phyloP scores from a whole-genome alignment of 805 yeast species.

The Saccharomycopsis guyanensis region DNA sequence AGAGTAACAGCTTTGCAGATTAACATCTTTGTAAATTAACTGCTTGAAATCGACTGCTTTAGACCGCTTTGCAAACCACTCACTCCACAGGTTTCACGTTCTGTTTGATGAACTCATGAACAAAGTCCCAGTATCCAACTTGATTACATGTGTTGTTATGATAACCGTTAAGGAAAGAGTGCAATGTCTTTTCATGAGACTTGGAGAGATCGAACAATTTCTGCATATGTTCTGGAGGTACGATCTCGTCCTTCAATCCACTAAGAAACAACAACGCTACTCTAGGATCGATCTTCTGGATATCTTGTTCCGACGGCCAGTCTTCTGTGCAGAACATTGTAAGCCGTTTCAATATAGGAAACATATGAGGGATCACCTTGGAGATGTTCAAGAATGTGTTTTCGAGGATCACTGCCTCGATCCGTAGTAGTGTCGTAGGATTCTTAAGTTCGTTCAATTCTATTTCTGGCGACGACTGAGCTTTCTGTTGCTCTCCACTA shows the following conservation, averaged over 20 bases:
- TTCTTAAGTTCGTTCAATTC: neutral
- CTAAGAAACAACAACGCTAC: constrained; percentile 66
- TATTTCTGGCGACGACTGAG: neutral
- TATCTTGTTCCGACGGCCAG: constrained; percentile 72
- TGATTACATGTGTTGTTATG: constrained; percentile 83
- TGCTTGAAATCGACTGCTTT: no score
- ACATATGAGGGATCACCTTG: constrained; percentile 63
- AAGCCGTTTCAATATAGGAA: constrained; percentile 56
- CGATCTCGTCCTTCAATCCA: constrained; percentile 79
- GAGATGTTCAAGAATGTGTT: constrained; percentile 77
- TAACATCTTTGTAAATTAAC: no score
- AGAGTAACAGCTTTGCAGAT: no score
- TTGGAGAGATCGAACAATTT: constrained; percentile 45
- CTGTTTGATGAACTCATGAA: constrained; percentile 39
- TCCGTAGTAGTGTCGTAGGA: neutral
- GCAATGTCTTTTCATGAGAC: constrained; percentile 42
- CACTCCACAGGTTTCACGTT: neutral
- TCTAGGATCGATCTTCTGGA: constrained; percentile 40
- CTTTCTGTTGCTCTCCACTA: constrained; percentile 23
- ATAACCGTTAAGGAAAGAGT: constrained; percentile 48
- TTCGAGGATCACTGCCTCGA: constrained; percentile 64
- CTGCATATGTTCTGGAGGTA: constrained; percentile 81
- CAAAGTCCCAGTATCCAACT: constrained; percentile 68
- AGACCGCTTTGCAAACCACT: neutral
- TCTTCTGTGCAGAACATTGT: constrained; percentile 61